Evolutionary conservation across 1,139 yeast genomes (phyloP), one percentile per base, ranked within the genome.

Genomic region (Sugiyamaella sp.): DNA sequence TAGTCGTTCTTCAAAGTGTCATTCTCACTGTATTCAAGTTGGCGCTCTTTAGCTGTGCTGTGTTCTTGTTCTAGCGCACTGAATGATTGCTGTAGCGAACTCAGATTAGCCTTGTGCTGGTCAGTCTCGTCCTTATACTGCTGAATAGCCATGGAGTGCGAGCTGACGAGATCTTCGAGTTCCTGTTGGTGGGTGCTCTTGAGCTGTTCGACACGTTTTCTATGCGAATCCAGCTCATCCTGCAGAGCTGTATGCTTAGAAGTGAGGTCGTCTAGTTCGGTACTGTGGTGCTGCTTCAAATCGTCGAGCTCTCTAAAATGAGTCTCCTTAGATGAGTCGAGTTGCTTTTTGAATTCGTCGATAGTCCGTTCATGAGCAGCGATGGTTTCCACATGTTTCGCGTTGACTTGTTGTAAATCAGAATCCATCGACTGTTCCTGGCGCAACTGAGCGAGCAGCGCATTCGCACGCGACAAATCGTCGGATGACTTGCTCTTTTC

Each of bases 11-110:
- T 58, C 16, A 61, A 53, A 22, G 52, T 46, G 12, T 62, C 62
- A 37, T 58, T 55, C 37, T 57, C 59, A 6, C 62, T 60, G 52
- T 51, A 58, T 22, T 60, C 62, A 4, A 56, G 56, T 45, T 60
- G 53, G 12, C 56, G 49, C 21, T 61, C 61, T 22, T 41, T 52
- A 16, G 46, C 21, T 14, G 49, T 14, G 12, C 35, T 29, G 12
- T 47, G 40, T 22, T 56, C 55, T 39, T 49, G 33, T 32, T 57
- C 53, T 9, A 52, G 24, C 20, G 33, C 48, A 12, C 32, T 48
- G 40, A 24, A 24, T 6, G 47, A 35, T 19, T 20, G 17, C 38
- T 48, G 42, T 38, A 53, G 25, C 6, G 39, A 27, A 21, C 41
- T 49, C 32, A 42, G 49, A 33, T 57, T 57, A 4, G 49, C 46